Base-by-base conservation (phyloP, 2,329 filamentous ascomycete species). In the Aureobasidium sp. region DNA sequence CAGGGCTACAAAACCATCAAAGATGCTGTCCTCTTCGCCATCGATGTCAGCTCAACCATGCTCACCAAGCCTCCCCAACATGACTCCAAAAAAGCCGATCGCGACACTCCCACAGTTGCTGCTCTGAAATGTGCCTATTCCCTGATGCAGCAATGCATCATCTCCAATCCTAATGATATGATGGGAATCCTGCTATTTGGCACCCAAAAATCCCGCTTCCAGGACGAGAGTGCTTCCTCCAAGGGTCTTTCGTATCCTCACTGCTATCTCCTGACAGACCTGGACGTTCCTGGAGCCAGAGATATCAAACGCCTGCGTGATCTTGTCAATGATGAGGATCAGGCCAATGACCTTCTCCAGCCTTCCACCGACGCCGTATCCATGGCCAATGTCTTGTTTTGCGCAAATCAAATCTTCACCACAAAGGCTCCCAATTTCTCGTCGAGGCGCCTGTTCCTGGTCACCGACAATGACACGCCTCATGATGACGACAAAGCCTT, bases 81-180 rank as follows among this genome's bases (percentile, higher is more conserved):
- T 7, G 81, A 84, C 64, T 83, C 86, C 56, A 96, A 90, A 76
- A 93, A 91, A 73, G 84, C 86, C 47, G 88, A 90, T 66, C 85
- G 80, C 62, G 90, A 93, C 69, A 92, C 89, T 48, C 86, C 93
- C 4, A 81, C 91, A 0, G 82, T 87, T 58, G 92, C 93, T 17
- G 92, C 94, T 4, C 77, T 99, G 55, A 96, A 96, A 80, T 97
- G 91, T 69, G 94, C 93, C 63, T 96, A 96, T 70, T 86, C 91
- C 70, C 80, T 99, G 59, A 97, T 99, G 90, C 91, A 97, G 76
- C 93, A 97, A 77, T 90, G 94, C 68, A 97, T 99, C 74, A 97
- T 99, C 69, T 93, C 93, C 3, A 93, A 92, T 65, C 94, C 94
- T 1, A 92, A 88, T 70, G 94, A 99, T 65, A 95, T 97, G 90